Conservation (phyloP, 1,284 basidiomycete genomes). For the Pisolithus thermaeus region DNA sequence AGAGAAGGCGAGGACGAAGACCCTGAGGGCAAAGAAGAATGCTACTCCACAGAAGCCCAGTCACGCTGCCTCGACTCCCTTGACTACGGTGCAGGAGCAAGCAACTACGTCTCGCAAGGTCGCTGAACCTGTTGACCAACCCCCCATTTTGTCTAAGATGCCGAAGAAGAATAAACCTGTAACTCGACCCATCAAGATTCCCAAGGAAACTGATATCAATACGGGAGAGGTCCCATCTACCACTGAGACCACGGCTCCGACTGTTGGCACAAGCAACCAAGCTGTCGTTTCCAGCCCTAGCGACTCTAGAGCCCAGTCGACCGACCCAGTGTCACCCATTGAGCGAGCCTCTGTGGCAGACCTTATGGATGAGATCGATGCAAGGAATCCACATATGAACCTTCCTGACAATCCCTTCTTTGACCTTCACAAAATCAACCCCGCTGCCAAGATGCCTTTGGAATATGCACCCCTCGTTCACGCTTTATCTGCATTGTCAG, state of each 20-base stretch:
- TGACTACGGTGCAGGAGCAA: conserved; percentile 19
- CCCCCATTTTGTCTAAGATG: conserved; percentile 70
- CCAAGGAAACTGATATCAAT: conserved; percentile 51
- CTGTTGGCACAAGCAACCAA: conserved; percentile 31
- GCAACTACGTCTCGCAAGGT: conserved; percentile 14
- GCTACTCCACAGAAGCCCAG: conserved; percentile 15
- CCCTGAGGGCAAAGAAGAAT: conserved; percentile 23
- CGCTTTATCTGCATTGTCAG: conserved; percentile 75
- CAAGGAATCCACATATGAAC: conserved; percentile 56
- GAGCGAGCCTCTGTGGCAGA: conserved; percentile 52
- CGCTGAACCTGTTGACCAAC: conserved; percentile 43
- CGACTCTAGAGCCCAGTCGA: conserved; percentile 55
- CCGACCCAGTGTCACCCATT: conserved; percentile 37
- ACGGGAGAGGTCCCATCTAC: conserved; percentile 41
- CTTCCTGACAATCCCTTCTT: conserved; percentile 69
- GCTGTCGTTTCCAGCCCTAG: conserved; percentile 39
- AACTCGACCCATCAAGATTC: conserved; percentile 51
- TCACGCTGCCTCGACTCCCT: conserved; percentile 13
- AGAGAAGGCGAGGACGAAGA: conserved; percentile 31
- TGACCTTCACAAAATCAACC: conserved; percentile 60
- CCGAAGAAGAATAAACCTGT: conserved; percentile 73
- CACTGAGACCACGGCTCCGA: conserved; percentile 38
- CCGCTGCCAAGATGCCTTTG: conserved; percentile 66
- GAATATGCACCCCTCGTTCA: conserved; percentile 79
- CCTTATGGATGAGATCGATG: conserved; percentile 58